Conservation (phyloP, 192 early-diverging fungal genomes). For the Linnemannia schmuckeri region DNA sequence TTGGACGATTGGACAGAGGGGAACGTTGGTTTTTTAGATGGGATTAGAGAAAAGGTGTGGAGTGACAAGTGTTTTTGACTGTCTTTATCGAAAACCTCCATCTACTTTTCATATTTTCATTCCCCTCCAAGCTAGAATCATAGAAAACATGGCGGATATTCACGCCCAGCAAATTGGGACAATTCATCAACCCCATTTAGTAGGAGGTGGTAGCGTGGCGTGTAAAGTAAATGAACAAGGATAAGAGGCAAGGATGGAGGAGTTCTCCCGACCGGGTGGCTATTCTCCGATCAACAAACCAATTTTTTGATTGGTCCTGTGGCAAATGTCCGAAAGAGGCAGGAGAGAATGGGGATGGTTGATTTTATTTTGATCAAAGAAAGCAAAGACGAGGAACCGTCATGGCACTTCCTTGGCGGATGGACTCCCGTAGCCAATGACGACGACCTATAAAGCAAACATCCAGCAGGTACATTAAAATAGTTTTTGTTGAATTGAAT, state of each 20-base stretch:
- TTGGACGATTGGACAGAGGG: background rate
- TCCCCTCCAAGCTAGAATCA: background rate
- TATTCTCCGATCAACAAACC: background rate
- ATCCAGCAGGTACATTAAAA: no score
- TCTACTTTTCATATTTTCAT: constrained; percentile 2
- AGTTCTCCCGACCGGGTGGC: background rate
- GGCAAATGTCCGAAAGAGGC: constrained; percentile 5
- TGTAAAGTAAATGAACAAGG: background rate
- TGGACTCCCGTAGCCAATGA: background rate
- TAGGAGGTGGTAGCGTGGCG: background rate
- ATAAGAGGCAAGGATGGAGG: background rate
- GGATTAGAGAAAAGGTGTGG: background rate
- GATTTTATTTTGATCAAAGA: no score
- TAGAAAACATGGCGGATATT: no score
- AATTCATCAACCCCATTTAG: background rate
- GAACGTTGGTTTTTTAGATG: background rate
- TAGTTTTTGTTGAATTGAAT: background rate
- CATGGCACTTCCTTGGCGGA: background rate
- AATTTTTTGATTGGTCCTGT: background rate
- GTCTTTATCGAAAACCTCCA: constrained; percentile 10
- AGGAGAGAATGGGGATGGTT: background rate
- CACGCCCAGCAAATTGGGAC: no score
- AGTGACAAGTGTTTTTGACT: constrained; percentile 1
- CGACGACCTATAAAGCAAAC: no score
- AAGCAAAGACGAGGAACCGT: background rate